A percentile compares a stretch with the other conserved stretches of the same genome.
Evolutionary conservation across 1,284 basidiomycete species (phyloP).

Genomic region (Austroboletus niveus): DNA sequence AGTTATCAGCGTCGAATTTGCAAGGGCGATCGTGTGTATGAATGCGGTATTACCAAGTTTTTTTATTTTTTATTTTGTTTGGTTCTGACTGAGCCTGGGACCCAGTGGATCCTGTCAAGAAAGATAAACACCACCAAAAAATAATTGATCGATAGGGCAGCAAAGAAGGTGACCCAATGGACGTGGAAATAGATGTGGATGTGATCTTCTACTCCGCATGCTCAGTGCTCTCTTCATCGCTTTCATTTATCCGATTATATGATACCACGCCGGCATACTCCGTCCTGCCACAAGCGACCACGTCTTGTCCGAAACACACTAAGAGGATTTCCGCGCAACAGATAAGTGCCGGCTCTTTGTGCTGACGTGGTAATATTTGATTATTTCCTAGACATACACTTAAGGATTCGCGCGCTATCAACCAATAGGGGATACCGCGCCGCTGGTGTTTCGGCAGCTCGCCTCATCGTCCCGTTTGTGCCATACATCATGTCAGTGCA

Average conservation of each 20-base stretch:
- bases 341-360: too few relatives aligned
- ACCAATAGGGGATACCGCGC: too few relatives aligned
- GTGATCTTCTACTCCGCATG: slow-evolving; percentile 7
- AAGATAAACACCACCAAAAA: not conserved
- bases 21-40: not conserved
- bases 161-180: slow-evolving; percentile 4
- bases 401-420: too few relatives aligned
- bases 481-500: not conserved
- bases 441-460: too few relatives aligned
- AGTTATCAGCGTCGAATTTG: not conserved
- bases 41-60: not conserved
- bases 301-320: too few relatives aligned
- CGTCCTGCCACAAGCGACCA: too few relatives aligned
- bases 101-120: slow-evolving; percentile 4
- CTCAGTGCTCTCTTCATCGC: not conserved
- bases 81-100: too few relatives aligned
- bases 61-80: not conserved
- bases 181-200: slow-evolving; percentile 7
- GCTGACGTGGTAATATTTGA: too few relatives aligned
- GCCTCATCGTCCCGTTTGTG: not conserved
- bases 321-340: too few relatives aligned
- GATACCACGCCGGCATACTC: not conserved
- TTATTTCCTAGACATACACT: too few relatives aligned
- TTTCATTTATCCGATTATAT: not conserved
- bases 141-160: slow-evolving; percentile 5